Evolutionary conservation across 345 rosid genomes (phyloP), one percentile per base, ranked within the genome.

Genomic region (Gossypioides kirkii): DNA sequence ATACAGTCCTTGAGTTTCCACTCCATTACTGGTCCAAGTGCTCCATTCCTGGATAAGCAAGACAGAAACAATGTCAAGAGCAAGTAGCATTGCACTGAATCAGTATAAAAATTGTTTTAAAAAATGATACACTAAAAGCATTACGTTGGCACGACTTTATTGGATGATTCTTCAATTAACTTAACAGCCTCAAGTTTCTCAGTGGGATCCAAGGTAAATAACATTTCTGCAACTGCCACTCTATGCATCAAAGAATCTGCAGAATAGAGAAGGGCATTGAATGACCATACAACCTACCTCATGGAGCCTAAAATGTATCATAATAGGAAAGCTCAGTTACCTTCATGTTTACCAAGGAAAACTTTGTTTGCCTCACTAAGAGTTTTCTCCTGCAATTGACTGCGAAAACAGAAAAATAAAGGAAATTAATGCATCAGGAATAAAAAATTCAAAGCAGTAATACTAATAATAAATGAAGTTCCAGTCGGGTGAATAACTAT

Each of bases 1-100:
- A 88, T 84, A 78, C 95, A 88, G 80, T 94, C 98, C 73, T 81
- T 86, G 58, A 92, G 95, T 78, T 88, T 92, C 98, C 98, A 94
- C 73, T 77, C 88, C 71, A 5, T 75, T 72, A 88, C 83, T 43
- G 83, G 78, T 77, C 92, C 97, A 62, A 81, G 78, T 41, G 90
- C 89, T 71, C 91, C 92, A 71, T 80, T 75, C 80, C 98, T 94
- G 59, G 77, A 69, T 13, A 63, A 43, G 76, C 6, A 36, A 53
- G 76, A 61, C 49, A 80, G 4, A 65, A 22, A 42, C 47, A 20
- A 43, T 42, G 8, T 43, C 52, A 65, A 22, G 18, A 65, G 53
- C 36, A 20, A 45, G 70, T 65, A 42, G 70, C 53, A 0, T 4
- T 20, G 9, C 52, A 64, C 12, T 10, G 36, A 22, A 65, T 11